Conservation (phyloP, 73 alveolate genomes). For the Tetrahymena elliotti region DNA sequence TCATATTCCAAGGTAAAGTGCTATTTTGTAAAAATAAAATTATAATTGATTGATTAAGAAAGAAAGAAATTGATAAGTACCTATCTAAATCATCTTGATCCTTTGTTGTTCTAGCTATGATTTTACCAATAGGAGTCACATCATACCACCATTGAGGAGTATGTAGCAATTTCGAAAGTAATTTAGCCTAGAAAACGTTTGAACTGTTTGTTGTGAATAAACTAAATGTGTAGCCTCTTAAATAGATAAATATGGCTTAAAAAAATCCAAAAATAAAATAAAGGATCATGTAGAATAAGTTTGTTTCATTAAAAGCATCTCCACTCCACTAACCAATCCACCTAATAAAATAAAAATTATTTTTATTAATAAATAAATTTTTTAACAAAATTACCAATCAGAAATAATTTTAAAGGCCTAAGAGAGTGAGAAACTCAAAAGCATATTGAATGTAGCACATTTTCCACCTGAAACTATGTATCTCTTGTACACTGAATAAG, state of each 20-base stretch:
- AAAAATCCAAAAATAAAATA: neutral
- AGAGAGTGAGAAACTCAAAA: neutral
- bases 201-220: neutral
- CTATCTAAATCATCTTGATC: slow-evolving; percentile 50
- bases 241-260: slow-evolving; percentile 1
- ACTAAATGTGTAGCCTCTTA: neutral
- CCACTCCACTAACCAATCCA: neutral
- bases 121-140: slow-evolving; percentile 84
- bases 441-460: neutral
- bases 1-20: neutral
- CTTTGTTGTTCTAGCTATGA: slow-evolving; percentile 75
- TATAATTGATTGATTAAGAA: neutral
- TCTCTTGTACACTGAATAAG: neutral
- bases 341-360: neutral
- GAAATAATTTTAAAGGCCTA: neutral
- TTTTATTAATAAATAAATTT: neutral
- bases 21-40: neutral
- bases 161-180: slow-evolving; percentile 64
- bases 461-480: neutral
- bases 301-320: neutral
- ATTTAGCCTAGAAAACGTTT: slow-evolving; percentile 53
- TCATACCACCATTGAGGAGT: slow-evolving; percentile 88
- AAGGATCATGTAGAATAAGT: neutral
- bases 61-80: neutral
- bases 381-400: neutral